These are phyloP conservation scores for Aegle marmelos DNA, from an alignment of 345 rosid genomes.

Conservation along the genomic window DNA sequence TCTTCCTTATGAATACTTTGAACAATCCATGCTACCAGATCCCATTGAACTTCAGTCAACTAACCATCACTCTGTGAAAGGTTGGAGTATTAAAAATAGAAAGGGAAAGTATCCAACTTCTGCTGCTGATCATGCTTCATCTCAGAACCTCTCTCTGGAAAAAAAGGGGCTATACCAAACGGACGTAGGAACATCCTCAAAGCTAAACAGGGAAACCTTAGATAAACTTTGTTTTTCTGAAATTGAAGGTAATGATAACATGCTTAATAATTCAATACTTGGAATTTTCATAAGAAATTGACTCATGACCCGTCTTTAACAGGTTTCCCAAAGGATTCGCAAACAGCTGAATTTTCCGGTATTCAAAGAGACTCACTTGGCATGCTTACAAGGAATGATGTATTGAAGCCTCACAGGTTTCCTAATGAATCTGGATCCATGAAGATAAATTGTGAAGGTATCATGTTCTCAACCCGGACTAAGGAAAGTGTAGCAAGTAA, in stretches of 20 bases:
- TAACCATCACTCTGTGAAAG: not conserved
- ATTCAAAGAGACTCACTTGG: not conserved
- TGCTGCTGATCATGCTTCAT: not conserved
- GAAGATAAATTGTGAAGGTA: not conserved
- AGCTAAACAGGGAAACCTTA: not conserved
- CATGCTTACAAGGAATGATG: constrained; percentile 11
- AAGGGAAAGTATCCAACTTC: constrained; percentile 1
- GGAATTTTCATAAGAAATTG: constrained; percentile 3
- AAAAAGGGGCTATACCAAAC: not conserved
- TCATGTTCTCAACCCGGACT: not conserved
- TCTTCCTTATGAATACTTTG: not conserved
- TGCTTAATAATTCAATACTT: not conserved
- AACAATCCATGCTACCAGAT: not conserved
- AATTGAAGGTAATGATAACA: constrained; percentile 7
- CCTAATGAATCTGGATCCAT: not conserved
- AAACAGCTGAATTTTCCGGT: not conserved
- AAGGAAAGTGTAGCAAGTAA: constrained; percentile 8
- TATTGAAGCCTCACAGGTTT: not conserved
- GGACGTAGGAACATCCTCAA: constrained; percentile 14
- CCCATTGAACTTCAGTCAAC: not conserved
- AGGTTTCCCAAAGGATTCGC: not conserved
- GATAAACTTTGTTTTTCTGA: not conserved
- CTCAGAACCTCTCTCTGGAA: not conserved
- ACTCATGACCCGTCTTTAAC: not conserved
- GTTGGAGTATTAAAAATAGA: not conserved